Base-by-base conservation (phyloP, 805 yeast species). In the Yarrowia phangngaensis region DNA sequence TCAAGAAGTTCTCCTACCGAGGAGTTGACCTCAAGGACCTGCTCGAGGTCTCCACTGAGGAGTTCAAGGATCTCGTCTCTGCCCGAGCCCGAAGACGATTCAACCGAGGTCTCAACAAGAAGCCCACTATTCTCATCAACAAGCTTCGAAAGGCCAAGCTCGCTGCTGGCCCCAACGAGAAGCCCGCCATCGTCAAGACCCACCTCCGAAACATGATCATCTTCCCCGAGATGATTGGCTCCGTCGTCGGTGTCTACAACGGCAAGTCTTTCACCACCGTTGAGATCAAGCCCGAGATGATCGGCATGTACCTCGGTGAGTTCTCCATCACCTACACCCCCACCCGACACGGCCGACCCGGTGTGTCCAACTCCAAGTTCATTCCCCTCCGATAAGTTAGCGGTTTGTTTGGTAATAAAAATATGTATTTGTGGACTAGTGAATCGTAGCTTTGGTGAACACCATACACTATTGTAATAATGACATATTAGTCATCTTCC, bases 51-150 rank as follows among this genome's bases (percentile, higher is more conserved):
- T 77, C 86, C 73, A 85, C 88, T 66, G 97, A 90, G 78, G 97
- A 92, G 69, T 92, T 92, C 76, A 82, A 90, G 74, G 84, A 90
- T 74, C 79, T 92, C 70, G 87, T 95, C 70, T 87, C 84, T 70
- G 94, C 99, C 69, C 87, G 99, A 80, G 96, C 90, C 70, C 90
- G 97, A 84, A 86, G 99, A 86, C 89, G 95, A 84, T 87, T 90
- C 78, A 84, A 88, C 73, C 84, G 95, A 79, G 97, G 97, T 78
- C 79, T 90, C 68, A 89, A 84, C 70, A 72, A 84, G 72, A 87
- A 86, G 79, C 94, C 95, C 75, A 81, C 80, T 82, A 90, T 92
- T 73, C 81, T 92, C 74, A 81, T 90, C 75, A 87, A 84, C 79
- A 92, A 92, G 79, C 85, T 92, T 72, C 88, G 95, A 80, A 90